Conservation (phyloP, 805 yeast species). For the Saccharomyces eubayanus region DNA sequence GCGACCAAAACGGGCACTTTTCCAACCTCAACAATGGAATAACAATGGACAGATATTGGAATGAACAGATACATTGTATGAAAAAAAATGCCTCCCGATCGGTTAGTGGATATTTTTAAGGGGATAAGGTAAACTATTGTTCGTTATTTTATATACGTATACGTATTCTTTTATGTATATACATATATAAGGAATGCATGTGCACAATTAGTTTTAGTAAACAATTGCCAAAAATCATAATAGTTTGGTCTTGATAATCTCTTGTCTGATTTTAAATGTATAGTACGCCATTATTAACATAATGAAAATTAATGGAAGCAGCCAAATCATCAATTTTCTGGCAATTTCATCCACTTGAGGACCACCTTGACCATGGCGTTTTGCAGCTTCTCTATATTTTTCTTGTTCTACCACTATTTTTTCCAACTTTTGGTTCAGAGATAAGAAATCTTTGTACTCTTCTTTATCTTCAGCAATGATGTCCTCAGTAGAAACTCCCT, state of each 20-base stretch:
- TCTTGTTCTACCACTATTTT: slow-evolving; percentile 26
- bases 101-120: background rate
- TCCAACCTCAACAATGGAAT: background rate
- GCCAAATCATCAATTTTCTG: slow-evolving; percentile 23
- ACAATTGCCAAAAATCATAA: slow-evolving; percentile 10
- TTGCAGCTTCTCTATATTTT: slow-evolving; percentile 23
- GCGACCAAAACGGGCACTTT: background rate
- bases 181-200: background rate
- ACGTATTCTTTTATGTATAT: background rate
- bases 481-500: background rate
- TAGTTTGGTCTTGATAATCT: slow-evolving; percentile 29
- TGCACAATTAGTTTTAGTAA: background rate
- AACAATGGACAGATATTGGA: background rate
- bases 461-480: slow-evolving; percentile 4
- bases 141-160: background rate
- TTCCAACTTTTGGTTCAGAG: slow-evolving; percentile 26
- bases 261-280: slow-evolving; percentile 30
- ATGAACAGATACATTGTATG: background rate
- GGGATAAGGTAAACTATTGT: background rate
- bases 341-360: slow-evolving; percentile 28
- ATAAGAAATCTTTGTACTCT: slow-evolving; percentile 22
- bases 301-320: slow-evolving; percentile 24
- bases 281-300: slow-evolving; percentile 30
- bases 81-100: background rate
- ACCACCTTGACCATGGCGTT: slow-evolving; percentile 9